Percentiles rank a stretch among this genome's conserved stretches.
Conservation (phyloP, 2,329 filamentous ascomycete species). For the Monosporascus sp. region DNA sequence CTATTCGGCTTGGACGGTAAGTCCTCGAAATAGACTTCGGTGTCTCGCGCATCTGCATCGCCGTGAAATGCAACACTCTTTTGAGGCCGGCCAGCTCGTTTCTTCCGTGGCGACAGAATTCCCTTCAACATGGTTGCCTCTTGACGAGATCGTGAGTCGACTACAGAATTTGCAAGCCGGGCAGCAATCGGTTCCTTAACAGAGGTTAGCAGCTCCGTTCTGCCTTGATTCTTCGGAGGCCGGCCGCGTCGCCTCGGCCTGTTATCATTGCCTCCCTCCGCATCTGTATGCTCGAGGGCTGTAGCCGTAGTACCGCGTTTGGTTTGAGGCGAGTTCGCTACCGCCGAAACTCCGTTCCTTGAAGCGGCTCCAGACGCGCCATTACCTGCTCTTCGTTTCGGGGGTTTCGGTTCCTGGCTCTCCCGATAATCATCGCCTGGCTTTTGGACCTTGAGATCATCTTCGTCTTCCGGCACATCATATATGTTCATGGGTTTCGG, state of each 20-base stretch:
- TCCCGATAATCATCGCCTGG: constrained; percentile 2
- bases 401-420: constrained; percentile 8
- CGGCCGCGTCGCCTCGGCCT: constrained; percentile 18
- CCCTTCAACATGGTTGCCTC: constrained; percentile 39
- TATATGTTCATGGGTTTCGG: constrained; percentile 14
- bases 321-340: background rate
- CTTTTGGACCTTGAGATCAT: constrained; percentile 12
- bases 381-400: constrained; percentile 7
- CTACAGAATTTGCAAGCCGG: constrained; percentile 2
- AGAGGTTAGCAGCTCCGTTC: constrained; percentile 1
- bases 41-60: constrained; percentile 19
- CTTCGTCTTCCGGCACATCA: constrained; percentile 25
- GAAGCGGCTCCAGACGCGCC: constrained; percentile 6
- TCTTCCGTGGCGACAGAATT: constrained; percentile 52
- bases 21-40: constrained; percentile 50
- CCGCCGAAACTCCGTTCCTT: constrained; percentile 4
- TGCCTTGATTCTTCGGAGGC: constrained; percentile 10
- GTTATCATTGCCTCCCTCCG: background rate
- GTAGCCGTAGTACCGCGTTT: background rate
- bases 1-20: constrained; percentile 35
- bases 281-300: background rate
- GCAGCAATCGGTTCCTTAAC: constrained; percentile 8
- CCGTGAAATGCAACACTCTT: constrained; percentile 54
- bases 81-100: constrained; percentile 30
- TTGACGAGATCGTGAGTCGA: constrained; percentile 6